phyloP scores from a whole-genome alignment of 2,329 filamentous ascomycete genomes.

The Colletotrichum ledebouriae region DNA sequence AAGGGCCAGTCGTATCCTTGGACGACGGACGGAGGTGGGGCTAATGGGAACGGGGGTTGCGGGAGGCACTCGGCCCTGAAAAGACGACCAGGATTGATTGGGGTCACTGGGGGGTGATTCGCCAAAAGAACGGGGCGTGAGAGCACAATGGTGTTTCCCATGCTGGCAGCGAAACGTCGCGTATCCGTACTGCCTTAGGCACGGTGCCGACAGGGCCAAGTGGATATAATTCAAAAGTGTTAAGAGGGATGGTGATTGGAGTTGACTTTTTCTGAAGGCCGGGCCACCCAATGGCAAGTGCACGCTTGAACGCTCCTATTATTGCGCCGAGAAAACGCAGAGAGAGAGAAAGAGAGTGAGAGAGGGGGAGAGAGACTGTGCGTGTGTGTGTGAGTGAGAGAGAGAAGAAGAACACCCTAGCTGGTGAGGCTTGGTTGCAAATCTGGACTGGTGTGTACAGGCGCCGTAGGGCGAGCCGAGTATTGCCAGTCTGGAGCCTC shows the following conservation, averaged over 20 bases:
- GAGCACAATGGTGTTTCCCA: conserved; percentile 9
- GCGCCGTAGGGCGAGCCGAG: background rate
- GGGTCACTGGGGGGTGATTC: background rate
- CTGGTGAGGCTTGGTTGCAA: no score
- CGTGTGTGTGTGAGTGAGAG: no score
- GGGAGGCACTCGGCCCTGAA: conserved; percentile 5
- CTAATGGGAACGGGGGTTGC: no score
- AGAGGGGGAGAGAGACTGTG: no score
- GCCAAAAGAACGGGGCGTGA: background rate
- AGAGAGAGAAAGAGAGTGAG: no score
- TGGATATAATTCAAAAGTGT: conserved; percentile 15
- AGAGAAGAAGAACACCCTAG: no score
- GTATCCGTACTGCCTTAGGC: conserved; percentile 17
- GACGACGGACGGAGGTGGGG: no score
- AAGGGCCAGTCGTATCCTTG: no score
- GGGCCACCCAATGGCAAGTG: conserved; percentile 21
- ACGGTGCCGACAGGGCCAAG: conserved; percentile 34
- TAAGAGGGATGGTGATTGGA: conserved; percentile 5
- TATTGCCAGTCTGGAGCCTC: background rate
- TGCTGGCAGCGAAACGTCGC: no score
- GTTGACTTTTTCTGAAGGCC: background rate
- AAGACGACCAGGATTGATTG: conserved; percentile 8
- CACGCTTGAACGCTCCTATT: conserved; percentile 13
- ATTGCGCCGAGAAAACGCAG: conserved; percentile 31
- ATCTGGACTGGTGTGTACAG: no score